These are phyloP conservation scores for Eurotiales sp. DNA, from an alignment of 2,329 filamentous ascomycete species.

Conservation along the genomic window DNA sequence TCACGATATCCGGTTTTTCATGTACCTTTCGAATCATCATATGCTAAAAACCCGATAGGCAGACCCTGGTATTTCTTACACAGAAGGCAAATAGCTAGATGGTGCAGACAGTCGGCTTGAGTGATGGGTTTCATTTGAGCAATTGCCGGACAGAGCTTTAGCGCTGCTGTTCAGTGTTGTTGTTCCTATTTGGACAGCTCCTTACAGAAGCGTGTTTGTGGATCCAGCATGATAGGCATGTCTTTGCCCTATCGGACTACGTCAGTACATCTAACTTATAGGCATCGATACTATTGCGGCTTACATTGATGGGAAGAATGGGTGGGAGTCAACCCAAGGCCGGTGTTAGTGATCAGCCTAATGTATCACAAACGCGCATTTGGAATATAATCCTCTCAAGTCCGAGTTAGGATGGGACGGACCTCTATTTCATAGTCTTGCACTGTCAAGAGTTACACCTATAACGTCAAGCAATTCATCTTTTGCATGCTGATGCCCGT, in stretches of 20 bases:
- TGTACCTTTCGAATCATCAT: constrained; percentile 4
- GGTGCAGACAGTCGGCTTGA: neutral
- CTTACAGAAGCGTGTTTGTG: neutral
- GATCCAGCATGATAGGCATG: constrained; percentile 5
- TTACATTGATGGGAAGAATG: constrained; percentile 14
- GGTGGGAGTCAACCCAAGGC: constrained; percentile 12
- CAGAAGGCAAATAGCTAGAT: neutral
- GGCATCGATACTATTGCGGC: neutral
- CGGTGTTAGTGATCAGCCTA: constrained; percentile 5
- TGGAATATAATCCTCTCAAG: neutral
- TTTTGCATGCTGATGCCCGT: neutral
- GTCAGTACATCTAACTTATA: neutral
- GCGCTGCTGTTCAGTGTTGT: constrained; percentile 8
- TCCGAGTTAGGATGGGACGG: neutral
- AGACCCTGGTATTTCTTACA: neutral
- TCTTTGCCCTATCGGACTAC: constrained; percentile 10
- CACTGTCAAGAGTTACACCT: neutral
- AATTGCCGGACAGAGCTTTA: constrained; percentile 11
- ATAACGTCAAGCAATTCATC: neutral
- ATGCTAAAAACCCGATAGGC: neutral
- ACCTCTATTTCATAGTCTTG: neutral
- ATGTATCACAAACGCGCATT: neutral
- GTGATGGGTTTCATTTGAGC: constrained; percentile 9
- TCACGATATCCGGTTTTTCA: neutral
- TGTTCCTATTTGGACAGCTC: constrained; percentile 1